Conservation (phyloP, 2,329 filamentous ascomycete genomes). For the Venturia effusa region DNA sequence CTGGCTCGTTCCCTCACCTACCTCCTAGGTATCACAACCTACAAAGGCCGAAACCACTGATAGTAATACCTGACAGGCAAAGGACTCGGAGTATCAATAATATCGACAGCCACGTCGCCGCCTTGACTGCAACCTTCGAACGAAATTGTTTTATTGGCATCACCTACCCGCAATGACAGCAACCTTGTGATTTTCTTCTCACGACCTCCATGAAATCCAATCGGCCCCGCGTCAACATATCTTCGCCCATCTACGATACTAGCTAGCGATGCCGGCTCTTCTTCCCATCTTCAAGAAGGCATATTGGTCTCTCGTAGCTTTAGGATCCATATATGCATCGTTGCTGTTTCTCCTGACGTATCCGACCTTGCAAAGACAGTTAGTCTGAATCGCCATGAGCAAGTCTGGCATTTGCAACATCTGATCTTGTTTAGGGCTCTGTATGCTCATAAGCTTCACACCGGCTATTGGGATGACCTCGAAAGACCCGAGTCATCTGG, state of each 20-base stretch:
- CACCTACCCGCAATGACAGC: not conserved
- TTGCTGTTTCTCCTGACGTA: conserved; percentile 56
- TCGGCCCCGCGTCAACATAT: not conserved
- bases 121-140: not conserved
- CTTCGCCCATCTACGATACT: not conserved
- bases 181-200: not conserved
- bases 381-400: conserved; percentile 26
- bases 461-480: conserved; percentile 59
- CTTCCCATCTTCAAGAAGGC: conserved; percentile 18
- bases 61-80: too few species aligned
- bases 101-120: conserved; percentile 1
- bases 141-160: not conserved
- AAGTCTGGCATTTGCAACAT: not conserved
- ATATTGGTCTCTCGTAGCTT: conserved; percentile 32
- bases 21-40: too few species aligned
- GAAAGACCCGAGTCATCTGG: conserved; percentile 73
- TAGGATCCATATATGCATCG: conserved; percentile 17
- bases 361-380: conserved; percentile 72
- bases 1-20: too few species aligned
- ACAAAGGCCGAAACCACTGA: too few species aligned
- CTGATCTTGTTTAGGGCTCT: conserved; percentile 49
- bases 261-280: conserved; percentile 6
- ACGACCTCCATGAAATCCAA: not conserved
- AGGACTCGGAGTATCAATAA: too few species aligned
- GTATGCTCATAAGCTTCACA: conserved; percentile 74